Conservation (phyloP, 257 asterid species). For the Henckelia pumila region DNA sequence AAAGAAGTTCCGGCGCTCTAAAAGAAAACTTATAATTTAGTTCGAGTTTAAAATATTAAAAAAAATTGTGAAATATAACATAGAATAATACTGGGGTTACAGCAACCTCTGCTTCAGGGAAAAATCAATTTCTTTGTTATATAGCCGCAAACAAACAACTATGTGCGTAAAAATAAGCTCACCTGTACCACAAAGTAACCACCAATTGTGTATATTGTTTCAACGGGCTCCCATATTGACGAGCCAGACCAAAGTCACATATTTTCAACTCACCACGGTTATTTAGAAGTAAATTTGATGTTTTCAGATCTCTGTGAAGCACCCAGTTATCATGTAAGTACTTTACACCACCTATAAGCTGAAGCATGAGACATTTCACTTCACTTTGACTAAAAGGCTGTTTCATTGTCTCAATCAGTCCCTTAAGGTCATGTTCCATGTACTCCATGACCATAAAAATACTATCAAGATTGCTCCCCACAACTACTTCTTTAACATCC, state of each 20-base stretch:
- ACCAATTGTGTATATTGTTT: slow-evolving; percentile 83
- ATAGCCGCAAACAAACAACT: too few relatives aligned
- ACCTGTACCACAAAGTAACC: slow-evolving; percentile 96
- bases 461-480: slow-evolving; percentile 67
- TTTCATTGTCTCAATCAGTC: slow-evolving; percentile 69
- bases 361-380: slow-evolving; percentile 87
- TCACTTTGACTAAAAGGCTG: slow-evolving; percentile 79
- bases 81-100: too few relatives aligned
- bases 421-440: slow-evolving; percentile 91
- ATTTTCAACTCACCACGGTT: slow-evolving; percentile 78
- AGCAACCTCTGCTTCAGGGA: too few relatives aligned
- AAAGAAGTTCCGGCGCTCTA: too few relatives aligned
- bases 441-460: slow-evolving; percentile 93
- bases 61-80: too few relatives aligned
- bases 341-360: slow-evolving; percentile 70
- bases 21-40: too few relatives aligned
- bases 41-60: too few relatives aligned
- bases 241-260: slow-evolving; percentile 91
- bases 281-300: slow-evolving; percentile 78
- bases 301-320: slow-evolving; percentile 82
- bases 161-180: too few relatives aligned
- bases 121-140: too few relatives aligned
- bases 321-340: slow-evolving; percentile 90
- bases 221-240: slow-evolving; percentile 83
- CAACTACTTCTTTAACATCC: slow-evolving; percentile 88